Conservation (phyloP, 768 basidiomycete genomes). For the Chalciporus piperatus region DNA sequence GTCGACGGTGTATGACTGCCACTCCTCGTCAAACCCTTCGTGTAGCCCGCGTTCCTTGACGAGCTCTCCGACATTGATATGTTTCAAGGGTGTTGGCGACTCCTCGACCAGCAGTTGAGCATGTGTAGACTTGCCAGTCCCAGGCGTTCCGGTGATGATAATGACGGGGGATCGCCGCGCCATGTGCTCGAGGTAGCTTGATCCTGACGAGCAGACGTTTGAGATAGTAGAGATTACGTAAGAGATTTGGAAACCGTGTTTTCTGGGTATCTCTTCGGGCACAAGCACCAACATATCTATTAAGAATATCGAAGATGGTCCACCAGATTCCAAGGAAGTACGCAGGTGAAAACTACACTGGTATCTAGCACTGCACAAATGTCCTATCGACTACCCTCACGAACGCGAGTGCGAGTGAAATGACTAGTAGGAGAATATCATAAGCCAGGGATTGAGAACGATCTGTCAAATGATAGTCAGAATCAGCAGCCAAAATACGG, state of each 20-base stretch:
- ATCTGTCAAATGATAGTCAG: conserved; percentile 44
- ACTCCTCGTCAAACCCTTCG: conserved; percentile 87
- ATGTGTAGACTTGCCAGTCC: conserved; percentile 96
- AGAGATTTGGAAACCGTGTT: neutral
- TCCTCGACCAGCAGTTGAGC: conserved; percentile 78
- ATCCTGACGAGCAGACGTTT: neutral
- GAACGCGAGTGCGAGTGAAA: neutral
- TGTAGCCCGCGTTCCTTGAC: conserved; percentile 83
- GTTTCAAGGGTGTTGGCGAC: conserved; percentile 64
- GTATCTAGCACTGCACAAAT: too few species aligned
- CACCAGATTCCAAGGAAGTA: neutral
- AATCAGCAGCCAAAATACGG: conserved; percentile 26
- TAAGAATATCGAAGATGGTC: too few species aligned
- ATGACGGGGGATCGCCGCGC: conserved; percentile 56
- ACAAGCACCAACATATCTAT: too few species aligned
- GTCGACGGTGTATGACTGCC: conserved; percentile 92
- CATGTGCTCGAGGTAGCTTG: conserved; percentile 4
- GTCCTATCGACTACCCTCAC: neutral
- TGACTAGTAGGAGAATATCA: conserved; percentile 67
- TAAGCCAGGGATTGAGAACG: conserved; percentile 84
- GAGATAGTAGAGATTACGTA: conserved; percentile 4
- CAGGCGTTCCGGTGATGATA: conserved; percentile 87
- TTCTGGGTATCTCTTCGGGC: too few species aligned
- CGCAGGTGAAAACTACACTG: too few species aligned
- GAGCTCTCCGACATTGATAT: conserved; percentile 88